These are phyloP conservation scores for Puccinia hordei DNA, from an alignment of 1,284 basidiomycete genomes.

Conservation along the genomic window DNA sequence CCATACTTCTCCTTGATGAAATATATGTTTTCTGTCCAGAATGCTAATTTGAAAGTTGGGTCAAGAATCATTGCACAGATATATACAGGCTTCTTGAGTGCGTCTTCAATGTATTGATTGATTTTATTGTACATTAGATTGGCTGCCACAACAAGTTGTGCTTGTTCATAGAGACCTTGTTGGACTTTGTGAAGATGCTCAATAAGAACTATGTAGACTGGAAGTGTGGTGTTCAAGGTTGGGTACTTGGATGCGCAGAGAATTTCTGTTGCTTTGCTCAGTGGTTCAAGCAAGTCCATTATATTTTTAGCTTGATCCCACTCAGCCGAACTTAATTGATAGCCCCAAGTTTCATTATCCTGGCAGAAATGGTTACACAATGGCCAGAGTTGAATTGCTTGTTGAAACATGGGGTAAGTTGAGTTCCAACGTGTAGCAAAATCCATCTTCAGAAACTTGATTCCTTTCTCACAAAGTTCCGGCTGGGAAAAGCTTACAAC, in stretches of 20 bases:
- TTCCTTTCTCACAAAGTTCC: background rate
- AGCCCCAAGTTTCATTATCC: background rate
- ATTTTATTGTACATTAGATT: background rate
- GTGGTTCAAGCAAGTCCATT: no score
- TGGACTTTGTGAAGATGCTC: background rate
- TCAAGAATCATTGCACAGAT: background rate
- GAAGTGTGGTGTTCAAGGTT: no score
- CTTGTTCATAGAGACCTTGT: background rate
- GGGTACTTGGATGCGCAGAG: no score
- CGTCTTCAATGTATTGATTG: background rate
- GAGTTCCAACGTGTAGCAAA: slow-evolving; percentile 6
- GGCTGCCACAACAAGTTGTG: background rate
- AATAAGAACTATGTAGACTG: background rate
- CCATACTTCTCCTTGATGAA: background rate
- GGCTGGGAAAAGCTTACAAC: background rate
- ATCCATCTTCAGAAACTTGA: background rate
- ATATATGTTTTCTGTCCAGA: background rate
- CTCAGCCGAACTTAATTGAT: background rate
- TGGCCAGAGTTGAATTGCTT: background rate
- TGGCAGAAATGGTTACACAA: slow-evolving; percentile 5
- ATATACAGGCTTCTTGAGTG: background rate
- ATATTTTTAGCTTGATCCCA: no score
- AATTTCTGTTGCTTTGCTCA: no score
- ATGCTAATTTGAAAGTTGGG: background rate
- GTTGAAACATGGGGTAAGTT: background rate